A percentile compares a stretch with the other conserved stretches of the same genome.
These are phyloP conservation scores for Globisporangium perplexum DNA, from an alignment of 352 stramenopile species.

Conservation along the genomic window DNA sequence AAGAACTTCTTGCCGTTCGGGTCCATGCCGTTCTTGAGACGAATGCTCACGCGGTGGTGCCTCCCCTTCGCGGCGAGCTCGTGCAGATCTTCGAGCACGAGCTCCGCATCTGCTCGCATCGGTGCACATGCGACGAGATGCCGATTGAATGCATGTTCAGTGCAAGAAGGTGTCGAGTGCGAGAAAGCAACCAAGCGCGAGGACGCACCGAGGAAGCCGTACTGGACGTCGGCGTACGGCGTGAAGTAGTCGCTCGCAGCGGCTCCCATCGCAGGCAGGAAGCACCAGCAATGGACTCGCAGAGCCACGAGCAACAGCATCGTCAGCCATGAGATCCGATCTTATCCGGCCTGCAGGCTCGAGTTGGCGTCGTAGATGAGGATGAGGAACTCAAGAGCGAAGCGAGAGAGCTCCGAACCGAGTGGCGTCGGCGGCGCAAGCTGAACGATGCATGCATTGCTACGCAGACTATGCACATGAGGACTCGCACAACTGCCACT, in stretches of 20 bases:
- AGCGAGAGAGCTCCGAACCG: too few species aligned
- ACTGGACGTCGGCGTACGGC: slow-evolving; percentile 46
- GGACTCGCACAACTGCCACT: too few species aligned
- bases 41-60: slow-evolving; percentile 32
- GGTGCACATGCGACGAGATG: not conserved
- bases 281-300: too few species aligned
- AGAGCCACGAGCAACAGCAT: too few species aligned
- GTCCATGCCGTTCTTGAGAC: slow-evolving; percentile 53
- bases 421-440: too few species aligned
- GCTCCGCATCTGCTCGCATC: slow-evolving; percentile 28
- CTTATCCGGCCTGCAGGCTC: too few species aligned
- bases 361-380: too few species aligned
- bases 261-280: slow-evolving; percentile 29
- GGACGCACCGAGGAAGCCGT: slow-evolving; percentile 35
- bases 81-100: slow-evolving; percentile 45
- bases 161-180: not conserved
- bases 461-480: too few species aligned
- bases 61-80: slow-evolving; percentile 37
- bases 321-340: too few species aligned
- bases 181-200: not conserved
- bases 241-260: slow-evolving; percentile 51
- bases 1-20: slow-evolving; percentile 35
- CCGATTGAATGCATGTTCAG: too few species aligned
- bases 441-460: too few species aligned
- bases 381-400: too few species aligned